Conservation (phyloP, 768 basidiomycete species). For the Serendipita indica region DNA sequence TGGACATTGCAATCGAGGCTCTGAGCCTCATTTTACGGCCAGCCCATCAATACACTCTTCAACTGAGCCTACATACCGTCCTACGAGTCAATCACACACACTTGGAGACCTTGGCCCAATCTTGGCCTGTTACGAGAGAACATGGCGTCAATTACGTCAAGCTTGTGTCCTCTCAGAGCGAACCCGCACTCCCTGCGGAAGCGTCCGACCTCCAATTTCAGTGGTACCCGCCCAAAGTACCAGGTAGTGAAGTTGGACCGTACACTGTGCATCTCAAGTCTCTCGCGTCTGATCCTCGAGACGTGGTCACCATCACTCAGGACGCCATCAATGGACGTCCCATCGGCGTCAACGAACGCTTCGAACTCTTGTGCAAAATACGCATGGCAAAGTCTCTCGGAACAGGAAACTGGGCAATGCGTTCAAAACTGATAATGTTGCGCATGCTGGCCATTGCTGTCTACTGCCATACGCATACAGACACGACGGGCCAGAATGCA, state of each 20-base stretch:
- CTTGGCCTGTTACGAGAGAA: conserved; percentile 73
- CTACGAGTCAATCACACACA: conserved; percentile 71
- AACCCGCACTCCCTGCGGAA: conserved; percentile 52
- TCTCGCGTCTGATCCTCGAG: conserved; percentile 41
- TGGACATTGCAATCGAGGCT: conserved; percentile 72
- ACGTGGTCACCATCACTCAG: conserved; percentile 61
- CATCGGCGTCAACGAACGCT: conserved; percentile 70
- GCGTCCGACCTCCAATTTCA: conserved; percentile 67
- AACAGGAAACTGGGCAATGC: conserved; percentile 40
- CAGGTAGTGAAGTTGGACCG: conserved; percentile 27
- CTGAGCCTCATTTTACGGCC: conserved; percentile 82
- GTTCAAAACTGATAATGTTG: conserved; percentile 66
- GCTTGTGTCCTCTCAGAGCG: conserved; percentile 39
- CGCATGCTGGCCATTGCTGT: conserved; percentile 81
- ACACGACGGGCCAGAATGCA: conserved; percentile 60
- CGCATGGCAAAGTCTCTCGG: conserved; percentile 60
- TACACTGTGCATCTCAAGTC: conserved; percentile 48
- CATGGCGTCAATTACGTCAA: conserved; percentile 63
- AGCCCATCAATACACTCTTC: conserved; percentile 85
- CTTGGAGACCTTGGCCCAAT: conserved; percentile 66
- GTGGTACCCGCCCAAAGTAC: conserved; percentile 42
- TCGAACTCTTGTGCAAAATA: conserved; percentile 76
- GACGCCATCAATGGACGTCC: conserved; percentile 52
- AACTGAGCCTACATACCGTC: conserved; percentile 68
- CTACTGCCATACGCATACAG: conserved; percentile 66